Evolutionary conservation across 2,329 filamentous ascomycete species (phyloP), one percentile per base, ranked within the genome.

Genomic region (Penicillium vulpinum): DNA sequence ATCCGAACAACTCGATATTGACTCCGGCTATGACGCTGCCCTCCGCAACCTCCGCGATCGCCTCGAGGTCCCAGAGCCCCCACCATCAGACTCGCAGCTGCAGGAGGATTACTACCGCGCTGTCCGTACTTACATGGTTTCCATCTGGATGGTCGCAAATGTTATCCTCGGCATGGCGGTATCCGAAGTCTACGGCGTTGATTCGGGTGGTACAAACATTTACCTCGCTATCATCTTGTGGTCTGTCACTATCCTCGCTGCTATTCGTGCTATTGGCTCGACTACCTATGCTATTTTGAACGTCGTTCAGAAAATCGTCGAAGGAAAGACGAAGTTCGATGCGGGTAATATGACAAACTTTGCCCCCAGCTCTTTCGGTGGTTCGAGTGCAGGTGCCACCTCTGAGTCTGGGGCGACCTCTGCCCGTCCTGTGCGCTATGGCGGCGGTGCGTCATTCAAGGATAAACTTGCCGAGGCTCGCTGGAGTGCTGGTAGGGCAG

Each of bases 101-200:
- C 94, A 99, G 75, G 94, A 99, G 75, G 94, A 99, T 77, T 99
- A 99, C 83, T 99, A 99, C 83, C 91, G 92, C 74, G 91, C 89
- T 39, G 94, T 99, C 51, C 87, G 94, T 53, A 99, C 94, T 0
- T 99, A 99, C 85, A 95, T 99, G 88, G 94, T 99, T 13, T 87
- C 96, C 41, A 83, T 88, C 45, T 99, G 94, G 94, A 91, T 99
- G 84, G 83, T 95, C 35, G 86, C 87, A 67, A 99, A 99, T 73
- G 91, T 89, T 4, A 86, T 96, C 58, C 86, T 99, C 36, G 93
- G 91, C 71, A 99, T 99, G 94, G 85, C 89, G 2, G 88, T 97
- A 15, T 89, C 85, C 5, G 94, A 99, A 77, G 86, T 90, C 3
- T 99, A 97, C 76, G 85, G 85, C 44, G 81, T 83, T 58, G 84